These are phyloP conservation scores for Neostapfia colusana DNA, from an alignment of 176 grass and related monocot species.

Conservation along the genomic window DNA sequence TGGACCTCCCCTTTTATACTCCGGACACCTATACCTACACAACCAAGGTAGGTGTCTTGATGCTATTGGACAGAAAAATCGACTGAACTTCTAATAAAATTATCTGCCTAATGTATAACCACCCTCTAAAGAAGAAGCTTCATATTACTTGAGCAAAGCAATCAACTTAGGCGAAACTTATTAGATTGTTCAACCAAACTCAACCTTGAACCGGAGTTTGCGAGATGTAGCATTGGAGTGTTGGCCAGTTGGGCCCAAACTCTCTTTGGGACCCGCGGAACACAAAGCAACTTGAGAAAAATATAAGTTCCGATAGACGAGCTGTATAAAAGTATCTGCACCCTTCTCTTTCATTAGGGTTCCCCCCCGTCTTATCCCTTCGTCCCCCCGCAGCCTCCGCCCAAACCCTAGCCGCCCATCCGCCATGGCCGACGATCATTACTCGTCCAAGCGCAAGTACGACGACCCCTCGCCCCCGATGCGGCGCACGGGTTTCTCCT, in stretches of 20 bases:
- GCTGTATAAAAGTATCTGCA: conserved; percentile 42
- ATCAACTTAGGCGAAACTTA: no score
- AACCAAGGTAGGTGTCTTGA: no score
- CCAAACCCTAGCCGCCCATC: conserved; percentile 44
- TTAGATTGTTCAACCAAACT: background rate
- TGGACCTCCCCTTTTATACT: no score
- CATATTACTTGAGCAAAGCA: no score
- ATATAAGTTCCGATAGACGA: background rate
- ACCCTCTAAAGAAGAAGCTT: no score
- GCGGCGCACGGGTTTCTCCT: conserved; percentile 82
- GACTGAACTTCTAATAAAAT: no score
- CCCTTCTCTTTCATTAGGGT: conserved; percentile 31
- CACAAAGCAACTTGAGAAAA: background rate
- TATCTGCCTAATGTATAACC: no score
- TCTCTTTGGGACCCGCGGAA: background rate
- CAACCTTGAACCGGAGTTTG: background rate
- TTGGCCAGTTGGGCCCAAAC: background rate
- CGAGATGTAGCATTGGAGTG: background rate
- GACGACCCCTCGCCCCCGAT: conserved; percentile 58
- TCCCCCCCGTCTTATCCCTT: conserved; percentile 40
- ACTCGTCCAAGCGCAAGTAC: conserved; percentile 87
- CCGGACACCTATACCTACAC: no score
- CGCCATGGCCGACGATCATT: conserved; percentile 76
- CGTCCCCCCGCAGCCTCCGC: background rate
- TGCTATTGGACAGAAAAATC: no score